phyloP scores from a whole-genome alignment of 306 rosid genomes.

The Herpetospermum pedunculosum region DNA sequence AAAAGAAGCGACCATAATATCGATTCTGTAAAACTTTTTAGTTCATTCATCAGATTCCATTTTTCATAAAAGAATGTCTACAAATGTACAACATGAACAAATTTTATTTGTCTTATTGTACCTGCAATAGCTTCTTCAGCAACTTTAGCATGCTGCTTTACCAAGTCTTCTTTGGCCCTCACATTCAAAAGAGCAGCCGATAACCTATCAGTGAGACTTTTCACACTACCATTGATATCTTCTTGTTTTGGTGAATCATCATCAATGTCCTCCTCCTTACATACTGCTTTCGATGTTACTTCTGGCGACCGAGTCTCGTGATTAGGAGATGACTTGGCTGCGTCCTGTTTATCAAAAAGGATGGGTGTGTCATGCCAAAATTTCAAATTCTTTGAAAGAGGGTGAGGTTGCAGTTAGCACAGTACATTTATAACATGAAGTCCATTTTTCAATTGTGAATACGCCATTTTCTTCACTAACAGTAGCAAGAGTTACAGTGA shows the following conservation, averaged over 20 bases:
- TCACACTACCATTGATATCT: conserved; percentile 31
- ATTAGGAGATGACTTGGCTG: conserved; percentile 47
- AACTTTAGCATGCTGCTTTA: conserved; percentile 87
- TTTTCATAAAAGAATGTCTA: neutral
- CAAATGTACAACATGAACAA: neutral
- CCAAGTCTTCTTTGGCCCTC: conserved; percentile 90
- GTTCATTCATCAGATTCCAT: neutral
- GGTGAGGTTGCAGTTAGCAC: neutral
- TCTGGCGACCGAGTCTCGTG: conserved; percentile 50
- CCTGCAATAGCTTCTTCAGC: conserved; percentile 99
- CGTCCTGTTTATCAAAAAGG: conserved; percentile 37
- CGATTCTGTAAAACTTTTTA: neutral
- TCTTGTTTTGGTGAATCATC: conserved; percentile 14
- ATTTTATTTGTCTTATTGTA: conserved; percentile 14
- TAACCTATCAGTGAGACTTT: conserved; percentile 49
- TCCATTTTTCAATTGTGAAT: neutral
- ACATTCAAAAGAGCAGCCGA: conserved; percentile 75
- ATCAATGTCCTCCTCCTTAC: conserved; percentile 20
- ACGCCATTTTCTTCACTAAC: neutral
- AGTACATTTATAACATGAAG: neutral
- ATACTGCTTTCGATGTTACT: conserved; percentile 38
- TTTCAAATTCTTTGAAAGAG: neutral
- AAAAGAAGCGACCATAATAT: neutral
- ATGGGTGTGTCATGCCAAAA: neutral
- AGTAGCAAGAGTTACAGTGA: neutral